Conservation (phyloP, 2,329 filamentous ascomycete genomes). For the Fusarium succisae region DNA sequence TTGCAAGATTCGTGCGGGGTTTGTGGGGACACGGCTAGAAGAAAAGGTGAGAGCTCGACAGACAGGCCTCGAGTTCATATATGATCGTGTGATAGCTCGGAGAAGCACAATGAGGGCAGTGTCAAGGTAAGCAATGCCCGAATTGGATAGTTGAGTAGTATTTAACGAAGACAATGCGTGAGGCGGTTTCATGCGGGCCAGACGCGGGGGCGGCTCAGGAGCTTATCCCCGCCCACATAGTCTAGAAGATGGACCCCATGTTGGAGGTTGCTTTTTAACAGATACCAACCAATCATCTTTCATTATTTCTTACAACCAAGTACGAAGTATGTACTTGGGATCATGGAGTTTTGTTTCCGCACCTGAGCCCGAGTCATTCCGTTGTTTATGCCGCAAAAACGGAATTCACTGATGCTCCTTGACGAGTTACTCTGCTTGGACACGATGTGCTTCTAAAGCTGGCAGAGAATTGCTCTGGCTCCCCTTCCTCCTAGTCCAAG, state of each 20-base stretch:
- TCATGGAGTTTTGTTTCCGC: slow-evolving; percentile 8
- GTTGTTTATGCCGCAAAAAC: slow-evolving; percentile 7
- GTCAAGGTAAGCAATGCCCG: neutral
- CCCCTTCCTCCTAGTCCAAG: neutral
- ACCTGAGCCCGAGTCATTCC: slow-evolving; percentile 4
- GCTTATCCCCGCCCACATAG: neutral
- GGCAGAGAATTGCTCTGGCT: neutral
- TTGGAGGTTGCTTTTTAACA: slow-evolving; percentile 6
- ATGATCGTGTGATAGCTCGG: slow-evolving; percentile 2
- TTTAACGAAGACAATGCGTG: slow-evolving; percentile 5
- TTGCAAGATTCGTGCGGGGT: neutral
- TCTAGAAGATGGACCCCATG: neutral
- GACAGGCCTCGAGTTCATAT: slow-evolving; percentile 27
- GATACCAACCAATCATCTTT: slow-evolving; percentile 8
- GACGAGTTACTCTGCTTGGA: neutral
- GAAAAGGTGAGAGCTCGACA: neutral
- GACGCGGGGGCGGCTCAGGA: slow-evolving; percentile 17
- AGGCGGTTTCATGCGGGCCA: slow-evolving; percentile 30
- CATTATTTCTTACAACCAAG: neutral
- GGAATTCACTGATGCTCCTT: neutral
- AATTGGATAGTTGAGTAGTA: neutral
- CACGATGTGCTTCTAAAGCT: neutral
- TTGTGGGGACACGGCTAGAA: neutral
- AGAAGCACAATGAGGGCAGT: neutral
- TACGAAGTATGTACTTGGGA: neutral